These are phyloP conservation scores for Nemania sp. DNA, from an alignment of 2,329 filamentous ascomycete genomes.

Conservation along the genomic window DNA sequence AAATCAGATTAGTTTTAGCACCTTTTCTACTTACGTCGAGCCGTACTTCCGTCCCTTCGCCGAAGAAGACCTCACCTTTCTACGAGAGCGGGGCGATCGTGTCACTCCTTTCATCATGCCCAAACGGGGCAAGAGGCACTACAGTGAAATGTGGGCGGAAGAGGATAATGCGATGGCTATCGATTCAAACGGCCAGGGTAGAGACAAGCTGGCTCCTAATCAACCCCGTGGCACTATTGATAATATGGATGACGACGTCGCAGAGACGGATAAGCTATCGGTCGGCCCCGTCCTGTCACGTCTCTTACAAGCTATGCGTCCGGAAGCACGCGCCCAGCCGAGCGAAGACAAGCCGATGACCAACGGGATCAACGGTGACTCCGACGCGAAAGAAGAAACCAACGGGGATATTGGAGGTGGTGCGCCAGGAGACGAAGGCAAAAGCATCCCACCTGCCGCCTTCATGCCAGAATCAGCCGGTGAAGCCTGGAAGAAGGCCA, in stretches of 20 bases:
- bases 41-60: conserved; percentile 89
- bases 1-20: conserved; percentile 93
- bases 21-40: conserved; percentile 92
- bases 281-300: conserved; percentile 87
- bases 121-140: conserved; percentile 84
- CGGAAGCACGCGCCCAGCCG: conserved; percentile 71
- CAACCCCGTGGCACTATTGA: conserved; percentile 88
- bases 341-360: conserved; percentile 68
- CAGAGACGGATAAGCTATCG: conserved; percentile 89
- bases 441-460: conserved; percentile 74
- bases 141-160: conserved; percentile 91
- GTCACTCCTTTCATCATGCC: conserved; percentile 87
- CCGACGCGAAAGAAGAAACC: conserved; percentile 66
- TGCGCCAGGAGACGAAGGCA: conserved; percentile 56
- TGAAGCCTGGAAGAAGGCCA: conserved; percentile 82
- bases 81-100: conserved; percentile 90
- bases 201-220: conserved; percentile 79
- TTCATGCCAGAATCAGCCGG: conserved; percentile 82
- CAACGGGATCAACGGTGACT: conserved; percentile 60
- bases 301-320: conserved; percentile 82
- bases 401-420: conserved; percentile 59
- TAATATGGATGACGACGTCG: conserved; percentile 85
- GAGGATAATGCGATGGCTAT: conserved; percentile 86
- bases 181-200: conserved; percentile 71
- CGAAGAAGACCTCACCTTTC: conserved; percentile 93